Base-by-base conservation (phyloP, 1,284 basidiomycete genomes). In the Athelia sp. region DNA sequence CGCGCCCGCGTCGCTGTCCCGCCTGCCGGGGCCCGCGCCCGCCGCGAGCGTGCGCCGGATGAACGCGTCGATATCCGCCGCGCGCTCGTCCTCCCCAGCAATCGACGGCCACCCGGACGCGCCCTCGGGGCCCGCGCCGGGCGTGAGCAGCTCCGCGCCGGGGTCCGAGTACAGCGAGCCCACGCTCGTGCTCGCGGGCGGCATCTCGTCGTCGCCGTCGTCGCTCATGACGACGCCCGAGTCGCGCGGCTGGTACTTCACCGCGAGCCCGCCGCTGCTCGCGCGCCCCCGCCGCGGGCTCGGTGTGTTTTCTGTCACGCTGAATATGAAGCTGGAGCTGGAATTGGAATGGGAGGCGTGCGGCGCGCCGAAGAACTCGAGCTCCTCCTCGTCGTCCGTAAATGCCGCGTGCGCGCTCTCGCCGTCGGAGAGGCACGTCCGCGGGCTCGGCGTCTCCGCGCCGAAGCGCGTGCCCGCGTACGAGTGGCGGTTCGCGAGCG, bases 181-280 rank as follows among this genome's bases (percentile, higher is more conserved):
- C 36, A n/a, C 36, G n/a, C 32, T n/a, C 32, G 32, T 34, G 32
- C 32, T n/a, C n/a, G n/a, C n/a, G n/a, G n/a, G n/a, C n/a, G 11
- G 32, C 32, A 34, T 34, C 11, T n/a, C n/a, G 32, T 34, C n/a
- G 11, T n/a, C 36, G 40, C 83, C 81, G 47, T 84, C 82, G 50
- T 84, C 82, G 54, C 75, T 81, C 14, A 85, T 58, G 1, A 69
- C 75, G 35, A 87, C 68, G 13, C 82, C 81, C 1, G 82, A 87
- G 60, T 88, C 84, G n/a, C 82, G 73, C 21, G 79, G 75, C 49
- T 79, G 79, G 67, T 79, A 89, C 64, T 90, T 90, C 58, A 76
- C 81, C 29, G 78, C 80, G 45, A 81, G 58, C 69, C 66, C 56
- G 62, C 65, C 2, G 54, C 58, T 52, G 63, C 63, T 13, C 60